Percentiles rank a stretch among this genome's conserved stretches.
Evolutionary conservation across 176 grass and related monocot genomes (phyloP).

Genomic region (Chrysopogon serrulatus): DNA sequence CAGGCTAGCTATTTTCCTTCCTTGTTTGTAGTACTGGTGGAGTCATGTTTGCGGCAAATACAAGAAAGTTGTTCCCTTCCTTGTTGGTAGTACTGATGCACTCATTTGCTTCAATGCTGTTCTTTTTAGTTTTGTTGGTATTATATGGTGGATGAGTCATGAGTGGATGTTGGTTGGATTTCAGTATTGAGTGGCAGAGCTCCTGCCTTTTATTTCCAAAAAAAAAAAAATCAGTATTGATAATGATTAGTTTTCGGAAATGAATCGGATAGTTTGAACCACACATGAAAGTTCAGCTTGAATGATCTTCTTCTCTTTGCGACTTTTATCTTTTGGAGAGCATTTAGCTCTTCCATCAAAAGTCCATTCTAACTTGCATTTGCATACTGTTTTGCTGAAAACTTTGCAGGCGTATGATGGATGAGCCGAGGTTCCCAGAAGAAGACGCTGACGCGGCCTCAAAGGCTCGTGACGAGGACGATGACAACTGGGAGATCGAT

Average conservation of each 20-base stretch:
- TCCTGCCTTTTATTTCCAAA: no score
- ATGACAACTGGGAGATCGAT: constrained; percentile 64
- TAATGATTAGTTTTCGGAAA: neutral
- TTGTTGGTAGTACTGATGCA: neutral
- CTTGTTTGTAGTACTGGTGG: neutral
- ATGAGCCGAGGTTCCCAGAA: constrained; percentile 51
- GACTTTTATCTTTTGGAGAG: neutral
- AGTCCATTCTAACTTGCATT: neutral
- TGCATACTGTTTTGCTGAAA: neutral
- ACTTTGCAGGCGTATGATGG: constrained; percentile 47
- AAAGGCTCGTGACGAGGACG: constrained; percentile 36
- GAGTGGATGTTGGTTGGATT: neutral
- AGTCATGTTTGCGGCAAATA: neutral
- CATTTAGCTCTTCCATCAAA: neutral
- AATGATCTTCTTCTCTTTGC: neutral
- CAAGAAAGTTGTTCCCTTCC: neutral
- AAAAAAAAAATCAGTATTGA: no score
- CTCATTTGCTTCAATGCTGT: neutral
- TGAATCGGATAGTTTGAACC: neutral
- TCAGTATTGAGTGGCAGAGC: no score
- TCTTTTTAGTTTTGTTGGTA: neutral
- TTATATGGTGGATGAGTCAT: neutral
- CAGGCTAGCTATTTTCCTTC: neutral
- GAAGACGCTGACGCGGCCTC: constrained; percentile 31
- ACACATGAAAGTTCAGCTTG: neutral